Evolutionary conservation across 2,329 filamentous ascomycete species (phyloP), one percentile per base, ranked within the genome.

Genomic region (Catunica adiposa): DNA sequence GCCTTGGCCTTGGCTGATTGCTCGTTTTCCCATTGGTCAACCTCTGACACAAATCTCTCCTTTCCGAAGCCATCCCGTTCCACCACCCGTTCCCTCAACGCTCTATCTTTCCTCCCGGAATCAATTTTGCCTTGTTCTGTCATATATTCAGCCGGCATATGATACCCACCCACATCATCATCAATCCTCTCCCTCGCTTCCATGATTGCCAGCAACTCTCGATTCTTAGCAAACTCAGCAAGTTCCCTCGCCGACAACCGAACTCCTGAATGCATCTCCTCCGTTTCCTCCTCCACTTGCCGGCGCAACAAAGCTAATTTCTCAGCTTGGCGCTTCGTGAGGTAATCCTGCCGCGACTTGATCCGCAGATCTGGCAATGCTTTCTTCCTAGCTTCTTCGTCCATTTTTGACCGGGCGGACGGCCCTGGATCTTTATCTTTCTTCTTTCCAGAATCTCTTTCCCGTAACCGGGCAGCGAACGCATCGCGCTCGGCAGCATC

Each of bases 1-100:
- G 87, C 82, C 66, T 90, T 92, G 4, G 88, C 89, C 67, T 94
- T 94, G 56, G 82, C 77, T 0, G 84, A 78, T 69, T 97, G 90
- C 65, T 97, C 90, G 57, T 80, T 73, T 66, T 98, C 92, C 90
- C 90, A 98, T 64, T 95, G 86, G 60, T 98, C 89, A 60, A 95
- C 86, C 66, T 98, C 92, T 0, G 89, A 95, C 57, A 95, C 80
- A 62, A 88, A 94, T 62, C 83, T 84, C 66, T 96, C 90, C 61
- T 92, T 83, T 3, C 89, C 89, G 62, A 83, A 83, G 63, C 94
- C 86, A 62, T 94, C 89, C 59, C 79, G 78, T 60, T 96, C 89
- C 2, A 95, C 83, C 62, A 95, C 90, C 53, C 89, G 80, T 66
- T 88, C 89, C 69, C 94, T 95, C 9, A 98, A 75, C 0, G 86